Base-by-base conservation (phyloP, 2,329 filamentous ascomycete species). In the Pseudogymnoascus sp. region DNA sequence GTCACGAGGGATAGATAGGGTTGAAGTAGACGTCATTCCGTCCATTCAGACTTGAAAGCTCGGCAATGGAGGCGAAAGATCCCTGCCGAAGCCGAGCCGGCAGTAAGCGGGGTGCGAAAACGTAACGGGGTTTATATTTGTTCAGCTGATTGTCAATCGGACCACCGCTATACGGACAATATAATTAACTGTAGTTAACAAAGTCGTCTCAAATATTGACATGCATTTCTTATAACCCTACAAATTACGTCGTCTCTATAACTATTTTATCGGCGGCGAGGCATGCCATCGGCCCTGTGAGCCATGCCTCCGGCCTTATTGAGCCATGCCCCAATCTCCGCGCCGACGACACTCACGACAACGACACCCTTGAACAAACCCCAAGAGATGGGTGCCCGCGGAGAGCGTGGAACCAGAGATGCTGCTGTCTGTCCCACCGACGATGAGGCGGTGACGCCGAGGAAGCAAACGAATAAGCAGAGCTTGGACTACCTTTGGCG, bases 401-500 rank as follows among this genome's bases (percentile, higher is more conserved):
- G 62, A 63, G 66, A 62, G 50, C 67, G 37, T 65, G 63, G 61
- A 12, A 62, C 41, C 30, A 66, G 67, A 64, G 69, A 76, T 43
- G 71, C 77, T 25, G 69, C 77, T 37, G 70, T 82, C 62, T 80
- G 75, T 67, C 77, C 78, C 15, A 79, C 79, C 47, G 79, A 82
- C 69, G 75, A 82, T 66, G 78, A 81, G 64, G 75, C 79, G 67
- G 72, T 80, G 68, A 74, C 78, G 61, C 73, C 77, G 28, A 74
- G 76, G 66, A 71, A 74, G 64, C 77, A 62, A 63, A 68, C 82
- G 28, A 78, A 88, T 65, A 90, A 86, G 75, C 85, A 87, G 71
- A 94, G 87, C 71, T 77, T 88, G 66, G 89, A 96, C 68, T 97
- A 97, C 75, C 78, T 94, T 43, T 80, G 91, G 75, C 85, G 90